Evolutionary conservation across 306 rosid genomes (phyloP), one percentile per base, ranked within the genome.

Genomic region (Glycine tomentella): DNA sequence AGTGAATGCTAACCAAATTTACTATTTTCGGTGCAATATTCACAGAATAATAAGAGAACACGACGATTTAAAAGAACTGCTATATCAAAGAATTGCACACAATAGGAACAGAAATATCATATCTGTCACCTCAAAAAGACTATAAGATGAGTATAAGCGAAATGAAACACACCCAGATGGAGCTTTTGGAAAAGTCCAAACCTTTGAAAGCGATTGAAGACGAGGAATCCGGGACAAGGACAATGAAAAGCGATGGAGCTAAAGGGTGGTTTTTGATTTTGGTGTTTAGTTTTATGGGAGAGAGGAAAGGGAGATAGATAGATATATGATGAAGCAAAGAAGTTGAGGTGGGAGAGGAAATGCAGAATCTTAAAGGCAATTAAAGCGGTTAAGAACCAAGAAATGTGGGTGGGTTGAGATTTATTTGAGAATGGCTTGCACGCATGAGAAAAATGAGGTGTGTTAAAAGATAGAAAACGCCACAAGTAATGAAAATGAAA

Each of bases 381-480:
- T n/a, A 81, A 76, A 79, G 85, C 51, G 58, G 80, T 75, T 63
- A 74, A 75, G 81, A 76, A 69, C 75, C 80, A 87, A 72, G 78
- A 87, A 86, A 82, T 57, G 57, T 80, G 89, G 84, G 69, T 51
- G 72, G 66, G 74, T 64, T 49, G 45, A 76, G 72, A 75, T 77
- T 25, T 25, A 25, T 25, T 58, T 83, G 76, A 86, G 88, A 86
- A 88, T 94, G 68, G 87, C 98, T 94, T 94, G 97, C 97, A 94
- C 97, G 97, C 91, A 90, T 91, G 80, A 90, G 84, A 73, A 68
- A 85, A 72, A 79, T 53, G 81, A 81, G 85, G 82, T 75, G 31
- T 25, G 75, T 57, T 79, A 81, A 83, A 82, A 84, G 82, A 84
- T 81, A 85, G 89, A 87, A 84, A 90, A 87, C 78, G 97, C 84